A percentile compares a stretch with the other conserved stretches of the same genome.
Conservation (phyloP, 2,329 filamentous ascomycete species). For the Nigrospora oryzae region DNA sequence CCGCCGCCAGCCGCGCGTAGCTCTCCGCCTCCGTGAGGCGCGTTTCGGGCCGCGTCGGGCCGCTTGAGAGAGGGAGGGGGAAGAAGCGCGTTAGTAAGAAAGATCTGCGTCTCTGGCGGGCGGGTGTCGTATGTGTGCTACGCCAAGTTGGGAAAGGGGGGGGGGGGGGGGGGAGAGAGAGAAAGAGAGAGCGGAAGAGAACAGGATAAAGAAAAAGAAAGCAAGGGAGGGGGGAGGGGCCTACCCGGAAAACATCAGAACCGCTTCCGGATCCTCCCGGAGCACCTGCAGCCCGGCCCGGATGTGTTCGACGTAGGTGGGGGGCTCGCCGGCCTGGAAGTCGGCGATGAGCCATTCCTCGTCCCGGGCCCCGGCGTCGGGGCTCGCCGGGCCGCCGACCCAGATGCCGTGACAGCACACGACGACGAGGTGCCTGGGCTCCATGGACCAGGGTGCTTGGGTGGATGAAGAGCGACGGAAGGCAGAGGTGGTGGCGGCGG, state of each 20-base stretch:
- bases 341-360: constrained; percentile 64
- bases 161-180: too few relatives aligned
- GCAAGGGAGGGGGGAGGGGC: constrained; percentile 2
- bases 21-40: constrained; percentile 51
- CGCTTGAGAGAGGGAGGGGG: constrained; percentile 29
- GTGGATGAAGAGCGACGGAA: too few relatives aligned
- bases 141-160: too few relatives aligned
- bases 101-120: too few relatives aligned
- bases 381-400: constrained; percentile 37
- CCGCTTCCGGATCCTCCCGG: constrained; percentile 30
- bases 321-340: constrained; percentile 71
- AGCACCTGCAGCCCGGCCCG: constrained; percentile 52
- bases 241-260: constrained; percentile 69
- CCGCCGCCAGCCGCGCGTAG: constrained; percentile 46
- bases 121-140: too few relatives aligned
- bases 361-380: constrained; percentile 42
- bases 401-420: constrained; percentile 84
- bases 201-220: background rate
- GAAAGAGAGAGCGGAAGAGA: too few relatives aligned
- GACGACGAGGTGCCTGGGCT: constrained; percentile 54
- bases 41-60: constrained; percentile 52
- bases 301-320: constrained; percentile 72
- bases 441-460: background rate
- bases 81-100: too few relatives aligned
- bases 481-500: background rate